A percentile compares a stretch with the other conserved stretches of the same genome.
These are phyloP conservation scores for Lecanosticta acicola DNA, from an alignment of 2,329 filamentous ascomycete genomes.

Conservation along the genomic window DNA sequence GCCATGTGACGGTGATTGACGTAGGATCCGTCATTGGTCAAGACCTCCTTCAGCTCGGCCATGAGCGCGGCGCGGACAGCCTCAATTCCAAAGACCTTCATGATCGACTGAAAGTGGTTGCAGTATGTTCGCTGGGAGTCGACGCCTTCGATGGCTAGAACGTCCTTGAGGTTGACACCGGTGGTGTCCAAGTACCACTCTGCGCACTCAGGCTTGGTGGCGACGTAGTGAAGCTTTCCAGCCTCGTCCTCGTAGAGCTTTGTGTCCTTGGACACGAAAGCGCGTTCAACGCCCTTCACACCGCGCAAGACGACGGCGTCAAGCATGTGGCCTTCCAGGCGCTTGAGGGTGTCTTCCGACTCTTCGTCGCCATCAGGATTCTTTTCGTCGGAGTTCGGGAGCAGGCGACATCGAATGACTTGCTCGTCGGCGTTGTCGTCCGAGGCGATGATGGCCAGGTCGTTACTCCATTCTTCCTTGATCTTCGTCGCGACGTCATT, in stretches of 20 bases:
- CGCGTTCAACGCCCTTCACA: slow-evolving; percentile 80
- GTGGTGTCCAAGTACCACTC: slow-evolving; percentile 97
- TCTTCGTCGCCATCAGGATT: slow-evolving; percentile 58
- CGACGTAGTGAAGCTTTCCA: slow-evolving; percentile 68
- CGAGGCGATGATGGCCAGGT: slow-evolving; percentile 90
- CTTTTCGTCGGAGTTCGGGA: slow-evolving; percentile 52
- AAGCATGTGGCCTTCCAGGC: slow-evolving; percentile 83
- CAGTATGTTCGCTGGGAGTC: slow-evolving; percentile 81
- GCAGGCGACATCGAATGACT: slow-evolving; percentile 75
- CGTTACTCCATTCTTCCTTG: slow-evolving; percentile 78
- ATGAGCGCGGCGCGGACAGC: slow-evolving; percentile 82
- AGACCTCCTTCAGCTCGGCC: slow-evolving; percentile 80
- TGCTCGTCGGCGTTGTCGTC: slow-evolving; percentile 97
- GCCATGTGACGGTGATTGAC: slow-evolving; percentile 98
- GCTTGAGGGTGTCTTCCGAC: slow-evolving; percentile 90
- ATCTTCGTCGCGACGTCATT: slow-evolving; percentile 86
- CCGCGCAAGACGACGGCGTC: slow-evolving; percentile 88
- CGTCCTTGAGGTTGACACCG: slow-evolving; percentile 77
- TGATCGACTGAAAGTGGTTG: slow-evolving; percentile 92
- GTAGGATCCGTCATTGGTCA: slow-evolving; percentile 98
- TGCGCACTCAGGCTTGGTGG: slow-evolving; percentile 67
- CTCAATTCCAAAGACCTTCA: slow-evolving; percentile 94
- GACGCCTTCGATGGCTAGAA: slow-evolving; percentile 81
- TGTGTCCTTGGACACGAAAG: slow-evolving; percentile 81
- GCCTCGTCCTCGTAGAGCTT: slow-evolving; percentile 62